Conservation (phyloP, 169 alveolate genomes). For the Plasmodium blacklocki region DNA sequence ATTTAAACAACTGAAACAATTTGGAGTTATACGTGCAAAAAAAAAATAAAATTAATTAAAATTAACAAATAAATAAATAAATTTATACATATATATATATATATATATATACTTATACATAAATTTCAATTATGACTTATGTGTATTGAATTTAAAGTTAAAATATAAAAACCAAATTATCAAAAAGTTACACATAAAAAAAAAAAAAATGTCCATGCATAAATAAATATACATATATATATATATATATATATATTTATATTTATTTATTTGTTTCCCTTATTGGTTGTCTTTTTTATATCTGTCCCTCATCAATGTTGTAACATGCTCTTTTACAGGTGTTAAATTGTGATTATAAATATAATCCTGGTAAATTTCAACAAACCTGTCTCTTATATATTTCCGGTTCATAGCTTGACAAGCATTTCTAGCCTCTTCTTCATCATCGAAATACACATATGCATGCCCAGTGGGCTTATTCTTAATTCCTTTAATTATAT, state of each 20-base stretch:
- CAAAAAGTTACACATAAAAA: no score
- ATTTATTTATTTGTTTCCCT: background rate
- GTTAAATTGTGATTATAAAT: conserved; percentile 54
- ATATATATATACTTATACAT: no score
- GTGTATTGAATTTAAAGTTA: no score
- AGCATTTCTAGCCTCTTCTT: conserved; percentile 73
- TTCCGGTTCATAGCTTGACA: conserved; percentile 55
- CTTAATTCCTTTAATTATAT: conserved; percentile 48
- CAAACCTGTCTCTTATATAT: conserved; percentile 47
- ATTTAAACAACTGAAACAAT: no score
- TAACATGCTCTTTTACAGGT: conserved; percentile 57
- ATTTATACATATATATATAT: no score
- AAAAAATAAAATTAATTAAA: no score
- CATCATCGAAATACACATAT: conserved; percentile 69
- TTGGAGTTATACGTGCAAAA: no score
- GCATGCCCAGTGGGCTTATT: conserved; percentile 74
- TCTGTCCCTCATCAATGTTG: conserved; percentile 72
- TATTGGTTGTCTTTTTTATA: conserved; percentile 68
- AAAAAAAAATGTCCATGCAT: no score
- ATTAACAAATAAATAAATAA: no score
- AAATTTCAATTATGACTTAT: no score
- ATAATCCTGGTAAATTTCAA: conserved; percentile 70
- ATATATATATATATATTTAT: background rate
- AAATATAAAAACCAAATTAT: no score
- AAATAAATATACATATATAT: background rate